Conservation (phyloP, 331 rosid species). For the Pyracantha coccinea region DNA sequence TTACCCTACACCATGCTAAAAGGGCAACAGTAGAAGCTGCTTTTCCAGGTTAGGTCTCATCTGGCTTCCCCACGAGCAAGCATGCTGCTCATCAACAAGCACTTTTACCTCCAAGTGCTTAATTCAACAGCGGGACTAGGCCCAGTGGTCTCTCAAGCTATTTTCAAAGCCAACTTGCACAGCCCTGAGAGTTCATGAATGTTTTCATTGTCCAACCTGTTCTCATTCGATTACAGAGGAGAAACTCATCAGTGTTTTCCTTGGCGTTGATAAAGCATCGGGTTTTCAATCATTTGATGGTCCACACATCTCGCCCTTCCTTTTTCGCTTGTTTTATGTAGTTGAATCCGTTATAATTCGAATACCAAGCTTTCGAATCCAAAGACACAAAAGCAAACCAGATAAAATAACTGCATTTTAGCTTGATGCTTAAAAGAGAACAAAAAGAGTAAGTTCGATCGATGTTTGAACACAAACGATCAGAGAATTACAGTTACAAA, state of each 20-base stretch:
- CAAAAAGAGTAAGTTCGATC: neutral
- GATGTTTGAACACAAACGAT: neutral
- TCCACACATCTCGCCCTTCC: neutral
- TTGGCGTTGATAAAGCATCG: neutral
- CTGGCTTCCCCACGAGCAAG: constrained; percentile 18
- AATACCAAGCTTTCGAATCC: neutral
- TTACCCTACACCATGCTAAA: constrained; percentile 17
- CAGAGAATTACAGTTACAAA: neutral
- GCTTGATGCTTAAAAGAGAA: neutral
- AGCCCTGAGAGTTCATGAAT: constrained; percentile 5
- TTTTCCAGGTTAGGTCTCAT: constrained; percentile 5
- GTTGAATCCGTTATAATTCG: neutral
- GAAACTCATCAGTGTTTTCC: neutral
- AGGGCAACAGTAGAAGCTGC: neutral
- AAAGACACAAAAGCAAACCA: neutral
- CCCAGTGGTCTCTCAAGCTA: constrained; percentile 2
- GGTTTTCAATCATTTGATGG: constrained; percentile 4
- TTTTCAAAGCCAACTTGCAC: constrained; percentile 19
- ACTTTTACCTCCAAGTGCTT: neutral
- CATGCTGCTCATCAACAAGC: constrained; percentile 12
- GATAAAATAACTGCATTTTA: neutral
- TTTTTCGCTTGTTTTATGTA: no score
- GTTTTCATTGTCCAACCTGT: constrained; percentile 8
- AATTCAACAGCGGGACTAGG: neutral
- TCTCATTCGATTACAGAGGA: neutral